phyloP scores from a whole-genome alignment of 805 yeast species.

The Isabelozyma gotoi region DNA sequence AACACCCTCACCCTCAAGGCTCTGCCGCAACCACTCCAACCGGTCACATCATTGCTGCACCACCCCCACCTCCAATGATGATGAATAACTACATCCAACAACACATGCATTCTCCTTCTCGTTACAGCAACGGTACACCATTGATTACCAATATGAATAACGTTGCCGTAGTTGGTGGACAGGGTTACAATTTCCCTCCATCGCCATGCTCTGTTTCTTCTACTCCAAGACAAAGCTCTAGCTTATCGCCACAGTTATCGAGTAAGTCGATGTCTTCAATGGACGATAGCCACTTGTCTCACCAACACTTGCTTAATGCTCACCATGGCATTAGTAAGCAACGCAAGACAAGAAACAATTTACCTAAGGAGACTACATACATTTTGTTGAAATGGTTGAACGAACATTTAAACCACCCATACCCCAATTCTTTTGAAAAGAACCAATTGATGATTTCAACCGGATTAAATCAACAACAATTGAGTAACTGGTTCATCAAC shows the following conservation, averaged over 20 bases:
- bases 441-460: conserved; percentile 65
- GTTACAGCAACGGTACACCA: conserved; percentile 3
- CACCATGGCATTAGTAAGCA: neutral
- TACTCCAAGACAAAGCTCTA: neutral
- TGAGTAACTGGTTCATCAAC: conserved; percentile 85
- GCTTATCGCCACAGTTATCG: neutral
- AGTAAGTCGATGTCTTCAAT: neutral
- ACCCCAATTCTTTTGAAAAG: conserved; percentile 81
- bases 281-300: conserved; percentile 3
- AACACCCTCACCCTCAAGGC: conserved; percentile 4
- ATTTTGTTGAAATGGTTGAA: conserved; percentile 72
- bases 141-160: conserved; percentile 3
- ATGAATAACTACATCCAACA: neutral
- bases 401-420: conserved; percentile 75
- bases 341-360: conserved; percentile 58
- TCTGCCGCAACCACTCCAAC: neutral
- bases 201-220: neutral
- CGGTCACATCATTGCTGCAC: neutral
- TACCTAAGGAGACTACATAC: conserved; percentile 77
- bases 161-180: neutral
- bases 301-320: conserved; percentile 1
- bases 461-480: conserved; percentile 77
- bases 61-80: neutral
- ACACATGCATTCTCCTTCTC: neutral
- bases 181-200: neutral